Evolutionary conservation across 2,329 filamentous ascomycete genomes (phyloP).

Genomic region (Pseudocercospora macadamiae): DNA sequence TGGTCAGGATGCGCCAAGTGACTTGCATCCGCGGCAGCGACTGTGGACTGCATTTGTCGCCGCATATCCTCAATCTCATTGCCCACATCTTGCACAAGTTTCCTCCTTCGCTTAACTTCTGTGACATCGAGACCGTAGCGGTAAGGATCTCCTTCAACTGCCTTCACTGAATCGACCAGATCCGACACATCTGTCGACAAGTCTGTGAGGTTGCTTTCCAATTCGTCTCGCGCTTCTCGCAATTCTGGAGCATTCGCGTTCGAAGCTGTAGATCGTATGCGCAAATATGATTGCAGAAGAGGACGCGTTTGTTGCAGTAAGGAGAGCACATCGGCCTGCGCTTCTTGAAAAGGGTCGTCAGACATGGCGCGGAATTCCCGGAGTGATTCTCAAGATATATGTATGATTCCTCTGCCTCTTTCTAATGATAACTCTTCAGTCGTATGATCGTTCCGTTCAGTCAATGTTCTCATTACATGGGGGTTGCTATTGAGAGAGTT

Average conservation of each 20-base stretch:
- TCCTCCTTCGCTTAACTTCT: constrained; percentile 78
- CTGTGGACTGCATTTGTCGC: constrained; percentile 70
- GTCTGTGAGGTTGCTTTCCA: constrained; percentile 73
- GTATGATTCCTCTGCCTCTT: too few relatives aligned
- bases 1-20: constrained; percentile 63
- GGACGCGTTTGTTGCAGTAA: constrained; percentile 80
- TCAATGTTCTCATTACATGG: too few relatives aligned
- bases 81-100: constrained; percentile 86
- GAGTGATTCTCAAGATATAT: too few relatives aligned
- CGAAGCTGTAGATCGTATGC: constrained; percentile 84
- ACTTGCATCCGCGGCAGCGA: constrained; percentile 45
- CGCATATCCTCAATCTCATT: constrained; percentile 88
- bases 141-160: constrained; percentile 83
- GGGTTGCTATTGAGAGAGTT: too few relatives aligned
- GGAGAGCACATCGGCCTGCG: constrained; percentile 74
- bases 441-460: too few relatives aligned
- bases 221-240: constrained; percentile 68
- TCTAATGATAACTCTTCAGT: too few relatives aligned
- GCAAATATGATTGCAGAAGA: constrained; percentile 91
- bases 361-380: constrained; percentile 27
- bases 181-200: constrained; percentile 85
- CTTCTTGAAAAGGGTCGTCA: constrained; percentile 55
- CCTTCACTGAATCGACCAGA: constrained; percentile 81
- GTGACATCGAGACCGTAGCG: constrained; percentile 81
- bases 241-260: constrained; percentile 71